These are phyloP conservation scores for Draba incana DNA, from an alignment of 345 rosid species.

Conservation along the genomic window DNA sequence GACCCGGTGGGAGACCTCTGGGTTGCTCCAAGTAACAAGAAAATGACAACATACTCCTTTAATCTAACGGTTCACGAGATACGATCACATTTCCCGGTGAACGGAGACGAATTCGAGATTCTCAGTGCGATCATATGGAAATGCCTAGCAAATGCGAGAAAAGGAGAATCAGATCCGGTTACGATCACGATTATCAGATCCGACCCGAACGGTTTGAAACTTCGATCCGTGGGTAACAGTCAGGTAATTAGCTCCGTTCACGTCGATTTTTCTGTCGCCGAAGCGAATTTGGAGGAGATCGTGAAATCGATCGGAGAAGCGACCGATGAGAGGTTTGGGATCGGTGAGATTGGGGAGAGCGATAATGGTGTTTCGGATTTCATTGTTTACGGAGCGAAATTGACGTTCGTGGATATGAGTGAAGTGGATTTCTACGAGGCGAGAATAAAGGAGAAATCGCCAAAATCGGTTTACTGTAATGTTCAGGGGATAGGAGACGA, in stretches of 20 bases:
- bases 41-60: constrained; percentile 59
- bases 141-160: constrained; percentile 50
- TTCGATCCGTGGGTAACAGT: constrained; percentile 40
- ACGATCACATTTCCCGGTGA: constrained; percentile 27
- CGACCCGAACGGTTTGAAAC: constrained; percentile 8
- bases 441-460: constrained; percentile 44
- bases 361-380: constrained; percentile 45
- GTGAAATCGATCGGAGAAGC: constrained; percentile 35
- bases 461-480: constrained; percentile 46
- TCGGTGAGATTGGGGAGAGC: constrained; percentile 44
- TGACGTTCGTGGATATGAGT: constrained; percentile 66
- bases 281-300: constrained; percentile 41
- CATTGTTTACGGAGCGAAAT: constrained; percentile 64
- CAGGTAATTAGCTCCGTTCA: constrained; percentile 48
- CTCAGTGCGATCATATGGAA: constrained; percentile 65
- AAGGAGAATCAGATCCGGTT: constrained; percentile 27
- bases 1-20: constrained; percentile 71
- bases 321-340: constrained; percentile 46
- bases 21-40: constrained; percentile 46
- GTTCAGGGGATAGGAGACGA: constrained; percentile 64
- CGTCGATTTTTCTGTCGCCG: constrained; percentile 42
- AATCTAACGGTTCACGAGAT: constrained; percentile 42
- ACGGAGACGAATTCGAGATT: constrained; percentile 48
- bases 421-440: constrained; percentile 50
- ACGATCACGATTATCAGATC: constrained; percentile 54